Conservation (phyloP, 495 filamentous ascomycete genomes). For the Geoglossum glabrum region DNA sequence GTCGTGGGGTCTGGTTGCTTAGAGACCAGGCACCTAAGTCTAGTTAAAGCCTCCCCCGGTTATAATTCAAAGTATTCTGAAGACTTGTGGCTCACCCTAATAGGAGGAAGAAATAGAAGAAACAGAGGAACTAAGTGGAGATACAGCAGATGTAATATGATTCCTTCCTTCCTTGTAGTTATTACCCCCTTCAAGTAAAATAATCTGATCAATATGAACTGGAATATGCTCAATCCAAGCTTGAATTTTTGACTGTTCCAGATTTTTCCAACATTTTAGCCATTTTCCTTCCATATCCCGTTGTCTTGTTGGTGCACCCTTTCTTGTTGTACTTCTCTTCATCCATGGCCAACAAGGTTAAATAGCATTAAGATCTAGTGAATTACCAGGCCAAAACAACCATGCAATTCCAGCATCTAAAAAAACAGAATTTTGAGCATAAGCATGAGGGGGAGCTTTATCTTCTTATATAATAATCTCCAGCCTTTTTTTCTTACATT, state of each 20-base stretch:
- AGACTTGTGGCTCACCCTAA: no score
- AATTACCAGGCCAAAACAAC: slow-evolving; percentile 17
- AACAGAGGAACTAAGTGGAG: no score
- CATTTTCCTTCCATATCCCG: slow-evolving; percentile 10
- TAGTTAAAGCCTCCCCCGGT: no score
- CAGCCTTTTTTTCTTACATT: slow-evolving; percentile 7
- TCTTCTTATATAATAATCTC: slow-evolving; percentile 7
- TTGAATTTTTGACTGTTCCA: slow-evolving; percentile 13
- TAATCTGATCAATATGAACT: not conserved
- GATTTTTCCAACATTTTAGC: slow-evolving; percentile 9
- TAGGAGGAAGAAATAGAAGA: no score
- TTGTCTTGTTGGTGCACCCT: slow-evolving; percentile 6
- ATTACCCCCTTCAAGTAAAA: no score
- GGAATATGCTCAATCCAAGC: slow-evolving; percentile 11
- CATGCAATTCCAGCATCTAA: slow-evolving; percentile 6
- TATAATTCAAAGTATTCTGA: no score
- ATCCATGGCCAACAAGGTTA: slow-evolving; percentile 16
- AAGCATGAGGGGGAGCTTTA: not conserved
- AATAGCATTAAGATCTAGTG: slow-evolving; percentile 19
- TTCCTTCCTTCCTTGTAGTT: no score
- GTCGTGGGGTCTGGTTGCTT: no score
- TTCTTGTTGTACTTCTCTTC: slow-evolving; percentile 16
- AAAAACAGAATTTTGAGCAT: slow-evolving; percentile 11
- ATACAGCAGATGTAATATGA: no score
- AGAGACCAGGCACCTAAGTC: no score